A percentile compares a stretch with the other conserved stretches of the same genome.
Evolutionary conservation across 805 yeast species (phyloP).

Genomic region (Candida orba): DNA sequence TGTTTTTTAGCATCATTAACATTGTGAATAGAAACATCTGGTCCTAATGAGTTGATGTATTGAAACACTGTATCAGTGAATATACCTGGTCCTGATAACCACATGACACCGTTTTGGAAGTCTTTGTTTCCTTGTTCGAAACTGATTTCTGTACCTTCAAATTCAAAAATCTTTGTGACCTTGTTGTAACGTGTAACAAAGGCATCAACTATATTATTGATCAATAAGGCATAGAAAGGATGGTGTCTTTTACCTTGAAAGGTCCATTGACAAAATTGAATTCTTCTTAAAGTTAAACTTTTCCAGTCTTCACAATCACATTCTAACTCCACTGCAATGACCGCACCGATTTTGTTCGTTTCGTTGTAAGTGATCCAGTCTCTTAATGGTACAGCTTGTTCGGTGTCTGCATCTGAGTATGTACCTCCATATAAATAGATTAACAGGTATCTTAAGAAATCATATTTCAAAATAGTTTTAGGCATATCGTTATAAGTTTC

Average conservation of each 20-base stretch:
- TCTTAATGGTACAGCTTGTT: slow-evolving; percentile 41
- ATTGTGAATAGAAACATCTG: not conserved
- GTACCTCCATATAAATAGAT: slow-evolving; percentile 51
- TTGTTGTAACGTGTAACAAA: slow-evolving; percentile 20
- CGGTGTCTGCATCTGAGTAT: slow-evolving; percentile 56
- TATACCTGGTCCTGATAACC: slow-evolving; percentile 47
- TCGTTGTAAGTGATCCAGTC: slow-evolving; percentile 44
- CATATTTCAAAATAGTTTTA: slow-evolving; percentile 45
- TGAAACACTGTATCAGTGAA: slow-evolving; percentile 36
- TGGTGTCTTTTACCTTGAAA: slow-evolving; percentile 56
- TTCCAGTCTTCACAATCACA: slow-evolving; percentile 48
- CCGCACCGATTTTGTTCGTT: slow-evolving; percentile 41
- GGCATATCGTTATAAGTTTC: slow-evolving; percentile 45
- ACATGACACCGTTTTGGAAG: slow-evolving; percentile 53
- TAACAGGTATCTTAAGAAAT: slow-evolving; percentile 48
- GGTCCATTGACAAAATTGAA: slow-evolving; percentile 59
- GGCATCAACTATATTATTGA: slow-evolving; percentile 44
- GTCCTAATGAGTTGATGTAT: slow-evolving; percentile 9
- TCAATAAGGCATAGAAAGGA: slow-evolving; percentile 48
- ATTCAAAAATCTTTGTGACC: slow-evolving; percentile 7
- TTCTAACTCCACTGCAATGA: slow-evolving; percentile 49
- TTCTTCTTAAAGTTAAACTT: slow-evolving; percentile 41
- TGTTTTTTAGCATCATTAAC: not conserved
- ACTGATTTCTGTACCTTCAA: slow-evolving; percentile 20
- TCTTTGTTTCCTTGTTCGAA: slow-evolving; percentile 44